These are phyloP conservation scores for Cardamine chenopodiifolia DNA, from an alignment of 345 rosid species.

Conservation along the genomic window DNA sequence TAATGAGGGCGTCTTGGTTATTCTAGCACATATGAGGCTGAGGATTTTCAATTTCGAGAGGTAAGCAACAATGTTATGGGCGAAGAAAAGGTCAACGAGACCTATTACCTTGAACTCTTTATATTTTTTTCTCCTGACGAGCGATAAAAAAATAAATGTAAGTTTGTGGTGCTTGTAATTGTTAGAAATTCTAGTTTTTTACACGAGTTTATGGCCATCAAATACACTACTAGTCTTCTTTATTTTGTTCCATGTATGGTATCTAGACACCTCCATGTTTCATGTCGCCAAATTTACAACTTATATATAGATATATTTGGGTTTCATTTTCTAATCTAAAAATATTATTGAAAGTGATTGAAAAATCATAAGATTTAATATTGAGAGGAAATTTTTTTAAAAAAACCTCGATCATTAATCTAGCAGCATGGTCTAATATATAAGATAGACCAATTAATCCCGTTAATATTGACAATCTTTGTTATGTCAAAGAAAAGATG, in stretches of 20 bases:
- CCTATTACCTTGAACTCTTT: constrained; percentile 68
- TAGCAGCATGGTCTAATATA: background rate
- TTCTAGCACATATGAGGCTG: constrained; percentile 62
- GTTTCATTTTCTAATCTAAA: background rate
- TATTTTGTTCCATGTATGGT: constrained; percentile 50
- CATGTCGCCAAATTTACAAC: no score
- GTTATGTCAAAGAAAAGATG: background rate
- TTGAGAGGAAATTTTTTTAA: no score
- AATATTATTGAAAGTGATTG: background rate
- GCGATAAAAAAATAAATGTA: constrained; percentile 51
- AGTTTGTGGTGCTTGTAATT: constrained; percentile 60
- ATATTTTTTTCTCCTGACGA: constrained; percentile 38
- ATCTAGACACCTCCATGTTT: background rate
- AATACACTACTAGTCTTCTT: constrained; percentile 49
- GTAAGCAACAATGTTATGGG: constrained; percentile 11
- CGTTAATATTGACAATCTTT: background rate
- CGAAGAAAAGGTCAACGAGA: constrained; percentile 46
- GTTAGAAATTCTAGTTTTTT: constrained; percentile 67
- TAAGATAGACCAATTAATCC: no score
- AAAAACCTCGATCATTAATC: background rate
- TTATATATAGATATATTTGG: background rate
- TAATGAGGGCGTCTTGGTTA: constrained; percentile 52
- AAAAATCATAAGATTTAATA: background rate
- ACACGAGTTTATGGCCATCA: constrained; percentile 56
- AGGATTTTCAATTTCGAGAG: constrained; percentile 55